Conservation (phyloP, 345 rosid genomes). For the Stellera chamaejasme region DNA sequence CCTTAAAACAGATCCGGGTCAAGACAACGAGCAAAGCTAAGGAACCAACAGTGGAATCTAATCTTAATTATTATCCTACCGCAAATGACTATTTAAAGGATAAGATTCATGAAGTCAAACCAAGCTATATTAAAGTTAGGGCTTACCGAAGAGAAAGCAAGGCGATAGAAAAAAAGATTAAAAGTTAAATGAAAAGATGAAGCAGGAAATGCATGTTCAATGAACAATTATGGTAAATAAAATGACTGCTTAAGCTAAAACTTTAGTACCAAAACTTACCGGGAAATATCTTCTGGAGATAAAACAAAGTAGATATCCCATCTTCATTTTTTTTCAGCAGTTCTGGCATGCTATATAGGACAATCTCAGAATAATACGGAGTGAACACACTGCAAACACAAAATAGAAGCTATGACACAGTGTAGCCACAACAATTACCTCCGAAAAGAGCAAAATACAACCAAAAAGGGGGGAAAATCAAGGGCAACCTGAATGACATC, state of each 20-base stretch:
- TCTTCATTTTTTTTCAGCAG: constrained; percentile 86
- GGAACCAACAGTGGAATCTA: too few relatives aligned
- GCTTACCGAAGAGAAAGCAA: too few relatives aligned
- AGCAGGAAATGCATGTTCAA: constrained; percentile 3
- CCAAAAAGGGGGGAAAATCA: not conserved
- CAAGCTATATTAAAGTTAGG: too few relatives aligned
- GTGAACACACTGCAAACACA: constrained; percentile 79
- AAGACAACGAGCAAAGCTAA: too few relatives aligned
- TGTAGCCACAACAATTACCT: not conserved
- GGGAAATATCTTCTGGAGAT: constrained; percentile 98
- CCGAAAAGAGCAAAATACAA: constrained; percentile 6
- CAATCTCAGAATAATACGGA: constrained; percentile 93
- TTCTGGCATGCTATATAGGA: constrained; percentile 90
- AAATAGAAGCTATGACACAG: constrained; percentile 12
- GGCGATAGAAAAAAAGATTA: not conserved
- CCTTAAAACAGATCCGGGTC: too few relatives aligned
- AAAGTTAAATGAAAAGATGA: not conserved
- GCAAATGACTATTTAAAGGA: too few relatives aligned
- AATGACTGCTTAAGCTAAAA: not conserved
- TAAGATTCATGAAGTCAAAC: too few relatives aligned
- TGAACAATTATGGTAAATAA: not conserved
- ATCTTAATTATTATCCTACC: too few relatives aligned
- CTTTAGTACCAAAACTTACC: constrained; percentile 29
- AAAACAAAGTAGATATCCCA: constrained; percentile 92
- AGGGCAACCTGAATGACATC: constrained; percentile 72